These are phyloP conservation scores for Suillus occidentalis DNA, from an alignment of 768 basidiomycete species.

Conservation along the genomic window DNA sequence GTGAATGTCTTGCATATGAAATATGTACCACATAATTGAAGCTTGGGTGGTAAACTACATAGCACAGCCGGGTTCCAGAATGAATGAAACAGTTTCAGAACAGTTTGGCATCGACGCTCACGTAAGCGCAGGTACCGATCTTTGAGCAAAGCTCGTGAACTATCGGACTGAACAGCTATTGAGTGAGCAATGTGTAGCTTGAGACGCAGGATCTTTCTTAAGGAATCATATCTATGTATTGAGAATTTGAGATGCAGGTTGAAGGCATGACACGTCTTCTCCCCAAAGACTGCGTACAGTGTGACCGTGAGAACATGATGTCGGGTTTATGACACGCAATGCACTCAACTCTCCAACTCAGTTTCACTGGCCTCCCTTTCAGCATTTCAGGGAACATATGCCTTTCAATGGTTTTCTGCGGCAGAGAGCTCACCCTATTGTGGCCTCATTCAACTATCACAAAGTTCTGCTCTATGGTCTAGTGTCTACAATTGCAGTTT, in stretches of 20 bases:
- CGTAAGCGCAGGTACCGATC: too few species aligned
- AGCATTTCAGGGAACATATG: slow-evolving; percentile 33
- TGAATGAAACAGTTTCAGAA: too few species aligned
- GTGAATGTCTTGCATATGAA: background rate
- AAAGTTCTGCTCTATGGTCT: slow-evolving; percentile 68
- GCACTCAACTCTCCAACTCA: background rate
- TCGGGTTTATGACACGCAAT: background rate
- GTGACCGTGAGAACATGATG: background rate
- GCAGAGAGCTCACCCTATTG: slow-evolving; percentile 50
- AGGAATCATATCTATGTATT: too few species aligned
- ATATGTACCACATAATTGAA: background rate
- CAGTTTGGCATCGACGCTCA: too few species aligned
- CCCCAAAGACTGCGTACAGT: too few species aligned
- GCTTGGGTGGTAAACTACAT: background rate
- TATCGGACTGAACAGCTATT: too few species aligned
- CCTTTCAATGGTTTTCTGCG: slow-evolving; percentile 51
- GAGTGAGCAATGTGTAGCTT: too few species aligned
- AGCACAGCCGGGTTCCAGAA: background rate
- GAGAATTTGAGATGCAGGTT: too few species aligned
- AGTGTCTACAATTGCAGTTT: slow-evolving; percentile 67
- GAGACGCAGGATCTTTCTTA: too few species aligned
- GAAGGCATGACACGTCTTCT: too few species aligned
- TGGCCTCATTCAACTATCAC: slow-evolving; percentile 55
- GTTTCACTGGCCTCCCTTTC: background rate
- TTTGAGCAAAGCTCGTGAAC: too few species aligned